Conservation (phyloP, 1,284 basidiomycete genomes). For the Rhizopogon parksii region DNA sequence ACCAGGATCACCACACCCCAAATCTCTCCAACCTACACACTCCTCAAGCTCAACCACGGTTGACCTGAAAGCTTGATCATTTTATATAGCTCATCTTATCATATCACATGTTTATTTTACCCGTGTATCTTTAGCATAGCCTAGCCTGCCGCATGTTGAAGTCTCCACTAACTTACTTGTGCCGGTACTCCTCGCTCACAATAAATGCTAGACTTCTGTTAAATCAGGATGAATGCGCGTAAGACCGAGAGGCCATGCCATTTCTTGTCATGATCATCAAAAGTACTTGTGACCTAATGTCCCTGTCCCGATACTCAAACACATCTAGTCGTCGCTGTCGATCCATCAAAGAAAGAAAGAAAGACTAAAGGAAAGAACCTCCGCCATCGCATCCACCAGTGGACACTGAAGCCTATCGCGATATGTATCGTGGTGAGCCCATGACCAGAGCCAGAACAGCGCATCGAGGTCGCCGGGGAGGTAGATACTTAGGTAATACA, state of each 20-base stretch:
- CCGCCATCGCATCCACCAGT: slow-evolving; percentile 13
- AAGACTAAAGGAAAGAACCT: slow-evolving; percentile 7
- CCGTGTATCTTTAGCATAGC: slow-evolving; percentile 19
- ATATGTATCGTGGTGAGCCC: slow-evolving; percentile 15
- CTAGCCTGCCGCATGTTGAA: not conserved
- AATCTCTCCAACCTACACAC: slow-evolving; percentile 9
- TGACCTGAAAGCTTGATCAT: slow-evolving; percentile 15
- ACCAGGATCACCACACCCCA: slow-evolving; percentile 7
- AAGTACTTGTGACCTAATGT: slow-evolving; percentile 6
- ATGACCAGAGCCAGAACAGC: slow-evolving; percentile 12
- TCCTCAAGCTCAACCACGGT: slow-evolving; percentile 11
- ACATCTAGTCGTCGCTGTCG: slow-evolving; percentile 10
- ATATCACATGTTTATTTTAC: slow-evolving; percentile 17
- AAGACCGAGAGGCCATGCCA: slow-evolving; percentile 3
- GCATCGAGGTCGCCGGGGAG: not conserved
- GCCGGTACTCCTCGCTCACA: not conserved
- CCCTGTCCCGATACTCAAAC: slow-evolving; percentile 10
- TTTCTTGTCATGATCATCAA: slow-evolving; percentile 9
- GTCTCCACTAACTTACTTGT: slow-evolving; percentile 4
- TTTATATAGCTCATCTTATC: slow-evolving; percentile 5
- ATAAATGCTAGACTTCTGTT: not conserved
- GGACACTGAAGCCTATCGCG: slow-evolving; percentile 4
- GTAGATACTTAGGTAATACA: slow-evolving; percentile 30
- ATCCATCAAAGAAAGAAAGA: too few relatives aligned
- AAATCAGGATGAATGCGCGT: slow-evolving; percentile 1